A percentile compares a stretch with the other conserved stretches of the same genome.
phyloP scores from a whole-genome alignment of 331 rosid genomes.

The Stylosanthes scabra region DNA sequence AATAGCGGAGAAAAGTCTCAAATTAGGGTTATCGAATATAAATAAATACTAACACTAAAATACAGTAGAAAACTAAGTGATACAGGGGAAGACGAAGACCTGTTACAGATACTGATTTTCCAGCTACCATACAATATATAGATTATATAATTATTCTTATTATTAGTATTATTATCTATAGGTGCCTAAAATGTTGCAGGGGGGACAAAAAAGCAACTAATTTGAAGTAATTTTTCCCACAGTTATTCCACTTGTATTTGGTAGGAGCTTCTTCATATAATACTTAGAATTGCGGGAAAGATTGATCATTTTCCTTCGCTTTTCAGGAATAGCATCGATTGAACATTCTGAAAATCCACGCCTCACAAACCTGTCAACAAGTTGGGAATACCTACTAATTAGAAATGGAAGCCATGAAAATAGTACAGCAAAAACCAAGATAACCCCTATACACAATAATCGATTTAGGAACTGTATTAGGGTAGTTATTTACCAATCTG shows the following conservation, averaged over 20 bases:
- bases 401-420: conserved; percentile 22
- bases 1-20: not conserved
- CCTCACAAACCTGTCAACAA: conserved; percentile 82
- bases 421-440: not conserved
- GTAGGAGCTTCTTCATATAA: conserved; percentile 81
- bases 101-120: conserved; percentile 4
- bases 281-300: conserved; percentile 93
- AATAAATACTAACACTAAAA: not conserved
- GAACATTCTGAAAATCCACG: conserved; percentile 97
- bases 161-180: not conserved
- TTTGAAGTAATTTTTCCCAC: conserved; percentile 41
- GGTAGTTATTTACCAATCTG: conserved; percentile 79
- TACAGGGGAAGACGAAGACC: not conserved
- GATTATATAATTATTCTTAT: not conserved
- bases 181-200: conserved; percentile 24
- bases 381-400: conserved; percentile 6
- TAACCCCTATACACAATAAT: conserved; percentile 20
- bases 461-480: not conserved
- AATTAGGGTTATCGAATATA: too few species aligned
- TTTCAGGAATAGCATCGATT: conserved; percentile 76
- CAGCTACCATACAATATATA: conserved; percentile 12
- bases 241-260: conserved; percentile 73
- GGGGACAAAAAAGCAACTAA: conserved; percentile 15
- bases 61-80: not conserved
- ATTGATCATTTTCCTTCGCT: conserved; percentile 68